Conservation (phyloP, 1,284 basidiomycete species). For the Pseudozyma thailandica region DNA sequence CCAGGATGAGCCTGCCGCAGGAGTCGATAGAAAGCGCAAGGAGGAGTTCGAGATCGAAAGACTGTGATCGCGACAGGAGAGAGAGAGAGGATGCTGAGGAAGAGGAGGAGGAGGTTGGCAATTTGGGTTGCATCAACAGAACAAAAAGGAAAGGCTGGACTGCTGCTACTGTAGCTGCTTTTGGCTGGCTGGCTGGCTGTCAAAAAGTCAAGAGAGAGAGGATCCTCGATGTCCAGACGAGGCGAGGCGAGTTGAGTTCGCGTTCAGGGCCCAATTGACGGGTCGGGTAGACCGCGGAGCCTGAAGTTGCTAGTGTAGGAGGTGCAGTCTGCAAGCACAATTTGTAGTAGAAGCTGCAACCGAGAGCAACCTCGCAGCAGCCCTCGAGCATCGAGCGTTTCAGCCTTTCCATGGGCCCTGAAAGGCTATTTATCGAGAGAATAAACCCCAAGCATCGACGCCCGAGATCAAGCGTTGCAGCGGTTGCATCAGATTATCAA, state of each 20-base stretch:
- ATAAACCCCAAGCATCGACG: too few species aligned
- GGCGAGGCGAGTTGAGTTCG: neutral
- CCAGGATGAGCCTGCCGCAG: neutral
- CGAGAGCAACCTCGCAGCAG: neutral
- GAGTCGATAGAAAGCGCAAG: neutral
- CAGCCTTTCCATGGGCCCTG: neutral
- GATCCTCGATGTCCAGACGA: too few species aligned
- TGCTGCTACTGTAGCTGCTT: neutral
- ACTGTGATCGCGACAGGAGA: too few species aligned
- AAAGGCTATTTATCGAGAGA: too few species aligned
- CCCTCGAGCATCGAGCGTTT: slow-evolving; percentile 8
- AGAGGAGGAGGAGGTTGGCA: too few species aligned
- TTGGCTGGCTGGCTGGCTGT: too few species aligned
- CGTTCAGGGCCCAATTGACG: neutral
- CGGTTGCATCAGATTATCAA: too few species aligned
- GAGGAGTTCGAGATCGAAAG: neutral
- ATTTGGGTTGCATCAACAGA: too few species aligned
- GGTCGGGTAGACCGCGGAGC: neutral
- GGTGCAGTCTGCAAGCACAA: too few species aligned
- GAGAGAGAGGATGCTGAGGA: neutral
- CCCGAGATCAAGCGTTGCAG: slow-evolving; percentile 10
- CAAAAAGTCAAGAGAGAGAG: too few species aligned
- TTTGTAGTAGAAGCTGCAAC: slow-evolving; percentile 2
- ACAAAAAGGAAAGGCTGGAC: neutral
- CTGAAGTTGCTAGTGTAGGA: too few species aligned